A percentile compares a stretch with the other conserved stretches of the same genome.
These are phyloP conservation scores for Chlamydomonas sp. DNA, from an alignment of 139 green algal genomes.

Conservation along the genomic window DNA sequence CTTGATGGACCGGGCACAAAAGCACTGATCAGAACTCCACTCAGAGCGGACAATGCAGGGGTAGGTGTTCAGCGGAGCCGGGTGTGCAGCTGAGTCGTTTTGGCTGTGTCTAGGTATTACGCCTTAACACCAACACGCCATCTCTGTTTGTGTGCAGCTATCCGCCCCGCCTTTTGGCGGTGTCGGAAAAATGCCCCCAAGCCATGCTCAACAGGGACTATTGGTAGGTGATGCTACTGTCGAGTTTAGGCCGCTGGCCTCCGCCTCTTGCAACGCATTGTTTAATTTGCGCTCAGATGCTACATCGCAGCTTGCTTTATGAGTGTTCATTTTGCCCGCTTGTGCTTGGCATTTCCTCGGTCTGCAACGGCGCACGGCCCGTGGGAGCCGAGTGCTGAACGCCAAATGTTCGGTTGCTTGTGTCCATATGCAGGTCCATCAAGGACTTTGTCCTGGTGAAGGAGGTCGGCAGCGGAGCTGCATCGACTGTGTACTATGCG, in stretches of 20 bases:
- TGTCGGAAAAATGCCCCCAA: conserved; percentile 38
- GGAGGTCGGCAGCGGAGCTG: conserved; percentile 81
- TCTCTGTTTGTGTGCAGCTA: conserved; percentile 6
- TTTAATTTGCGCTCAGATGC: no score
- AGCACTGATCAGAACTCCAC: no score
- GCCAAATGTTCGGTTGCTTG: not conserved
- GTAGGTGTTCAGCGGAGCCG: no score
- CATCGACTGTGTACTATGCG: conserved; percentile 72
- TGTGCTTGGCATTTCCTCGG: no score
- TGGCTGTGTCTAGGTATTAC: not conserved
- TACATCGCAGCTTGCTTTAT: no score
- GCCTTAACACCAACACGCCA: not conserved
- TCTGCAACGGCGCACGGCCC: no score
- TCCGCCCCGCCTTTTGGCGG: conserved; percentile 32
- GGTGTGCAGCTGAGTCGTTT: not conserved
- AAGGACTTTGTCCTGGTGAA: conserved; percentile 75
- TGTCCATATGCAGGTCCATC: conserved; percentile 58
- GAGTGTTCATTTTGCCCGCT: no score
- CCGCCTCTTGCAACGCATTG: no score
- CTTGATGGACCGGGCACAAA: no score
- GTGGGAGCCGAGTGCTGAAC: no score
- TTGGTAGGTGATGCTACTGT: conserved; percentile 27
- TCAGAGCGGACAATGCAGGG: no score
- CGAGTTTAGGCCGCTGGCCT: no score
- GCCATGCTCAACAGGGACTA: conserved; percentile 39